Evolutionary conservation across 345 rosid genomes (phyloP), one percentile per base, ranked within the genome.

Genomic region (Moringa oleifera): DNA sequence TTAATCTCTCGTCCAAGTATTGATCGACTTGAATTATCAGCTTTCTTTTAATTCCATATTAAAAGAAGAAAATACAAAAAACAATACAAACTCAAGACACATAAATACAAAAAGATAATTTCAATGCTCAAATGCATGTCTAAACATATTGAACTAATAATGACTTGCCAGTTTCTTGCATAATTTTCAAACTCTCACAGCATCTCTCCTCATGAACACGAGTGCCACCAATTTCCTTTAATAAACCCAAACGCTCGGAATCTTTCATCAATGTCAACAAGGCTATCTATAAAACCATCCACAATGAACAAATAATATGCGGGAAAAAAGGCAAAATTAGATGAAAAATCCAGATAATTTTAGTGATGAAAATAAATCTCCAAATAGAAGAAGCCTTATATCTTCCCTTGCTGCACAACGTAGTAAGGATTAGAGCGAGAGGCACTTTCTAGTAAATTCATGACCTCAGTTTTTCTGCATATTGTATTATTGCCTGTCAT

Each of bases 141-240:
- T 41, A 41, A 1, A 41, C 9, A 11, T 41, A 41, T 7, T 41
- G 37, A 54, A 50, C 33, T 19, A 71, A 11, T 23, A 66, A 64
- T 59, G 52, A 75, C 88, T 86, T 83, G 75, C 97, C 92, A 75
- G 96, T 93, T 23, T 94, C 99, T 69, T 85, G 97, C 97, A 94
- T 94, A 65, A 94, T 90, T 82, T 85, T 94, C 79, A 88, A 83
- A 76, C 99, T 94, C 68, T 94, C 99, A 67, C 91, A 86, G n/a
- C 99, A 90, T 70, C 99, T 88, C 80, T 90, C 99, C 77, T 93
- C 98, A 74, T 93, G 90, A 52, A 93, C 98, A 62, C 98, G 85
- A 51, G 97, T 93, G 36, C 98, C 98, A 80, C 97, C 98, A 61
- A 93, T 93, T 80, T 93, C 98, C 73, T 90, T 90, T 54, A 93